Percentiles rank a stretch among this genome's conserved stretches.
Conservation (phyloP, 768 basidiomycete species). For the Termitomyces heimii region DNA sequence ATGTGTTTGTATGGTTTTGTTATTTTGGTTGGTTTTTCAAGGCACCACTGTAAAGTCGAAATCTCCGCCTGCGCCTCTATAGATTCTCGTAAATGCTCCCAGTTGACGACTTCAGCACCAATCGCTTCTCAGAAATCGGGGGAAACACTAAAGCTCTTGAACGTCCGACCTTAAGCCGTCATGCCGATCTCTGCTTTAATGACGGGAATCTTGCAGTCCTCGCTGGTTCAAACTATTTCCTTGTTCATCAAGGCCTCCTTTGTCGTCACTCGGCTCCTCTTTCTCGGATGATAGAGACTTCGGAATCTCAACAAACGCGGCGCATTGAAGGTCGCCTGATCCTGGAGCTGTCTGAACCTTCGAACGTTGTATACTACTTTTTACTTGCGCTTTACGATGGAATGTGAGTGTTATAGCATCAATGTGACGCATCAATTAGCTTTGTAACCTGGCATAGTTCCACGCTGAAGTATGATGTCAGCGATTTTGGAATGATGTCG, state of each 20-base stretch:
- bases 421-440: slow-evolving; percentile 2
- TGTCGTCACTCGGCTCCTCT: slow-evolving; percentile 57
- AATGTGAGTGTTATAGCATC: slow-evolving; percentile 38
- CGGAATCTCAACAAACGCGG: slow-evolving; percentile 18
- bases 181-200: slow-evolving; percentile 53
- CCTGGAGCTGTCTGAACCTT: slow-evolving; percentile 45
- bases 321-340: slow-evolving; percentile 55
- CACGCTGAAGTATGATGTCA: slow-evolving; percentile 36
- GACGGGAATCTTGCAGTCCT: slow-evolving; percentile 70
- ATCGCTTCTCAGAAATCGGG: slow-evolving; percentile 26
- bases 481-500: slow-evolving; percentile 48
- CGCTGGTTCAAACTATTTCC: slow-evolving; percentile 51
- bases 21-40: neutral
- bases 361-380: slow-evolving; percentile 54
- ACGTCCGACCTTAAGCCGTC: slow-evolving; percentile 25
- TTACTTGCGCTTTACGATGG: slow-evolving; percentile 67
- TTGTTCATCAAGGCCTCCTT: slow-evolving; percentile 64
- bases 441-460: slow-evolving; percentile 29
- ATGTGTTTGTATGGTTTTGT: neutral
- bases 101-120: slow-evolving; percentile 41
- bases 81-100: slow-evolving; percentile 6
- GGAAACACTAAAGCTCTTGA: slow-evolving; percentile 9
- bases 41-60: neutral
- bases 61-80: neutral
- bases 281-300: slow-evolving; percentile 28